These are phyloP conservation scores for Rhizophagus clarus DNA, from an alignment of 192 early-diverging fungal genomes.

Conservation along the genomic window DNA sequence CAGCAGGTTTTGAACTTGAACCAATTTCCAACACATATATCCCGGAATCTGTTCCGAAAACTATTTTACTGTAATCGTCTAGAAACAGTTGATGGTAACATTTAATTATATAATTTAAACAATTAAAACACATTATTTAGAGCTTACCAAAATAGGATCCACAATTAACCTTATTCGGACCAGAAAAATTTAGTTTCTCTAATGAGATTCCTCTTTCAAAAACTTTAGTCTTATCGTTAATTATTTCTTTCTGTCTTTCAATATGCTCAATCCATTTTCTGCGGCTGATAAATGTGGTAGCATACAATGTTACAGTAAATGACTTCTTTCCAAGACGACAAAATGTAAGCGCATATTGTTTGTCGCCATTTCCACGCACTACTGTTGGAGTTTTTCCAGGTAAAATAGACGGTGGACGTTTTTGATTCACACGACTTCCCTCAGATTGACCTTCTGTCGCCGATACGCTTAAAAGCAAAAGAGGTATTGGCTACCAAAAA, in stretches of 20 bases:
- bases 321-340: slow-evolving; percentile 74
- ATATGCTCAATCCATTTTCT: slow-evolving; percentile 87
- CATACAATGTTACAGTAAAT: slow-evolving; percentile 71
- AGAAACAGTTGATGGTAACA: slow-evolving; percentile 11
- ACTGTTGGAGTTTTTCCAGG: slow-evolving; percentile 38
- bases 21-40: slow-evolving; percentile 71
- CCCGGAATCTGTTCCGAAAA: slow-evolving; percentile 86
- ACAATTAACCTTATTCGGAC: slow-evolving; percentile 61
- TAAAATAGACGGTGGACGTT: slow-evolving; percentile 40
- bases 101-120: not conserved
- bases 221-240: slow-evolving; percentile 45
- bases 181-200: slow-evolving; percentile 52
- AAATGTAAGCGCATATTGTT: slow-evolving; percentile 70
- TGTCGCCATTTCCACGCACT: slow-evolving; percentile 40
- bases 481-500: slow-evolving; percentile 71
- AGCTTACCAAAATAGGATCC: slow-evolving; percentile 52
- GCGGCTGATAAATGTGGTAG: slow-evolving; percentile 70
- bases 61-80: slow-evolving; percentile 64
- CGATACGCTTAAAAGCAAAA: slow-evolving; percentile 70
- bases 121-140: not conserved
- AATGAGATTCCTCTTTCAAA: slow-evolving; percentile 60
- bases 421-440: slow-evolving; percentile 10
- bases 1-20: slow-evolving; percentile 51
- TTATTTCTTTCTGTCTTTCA: slow-evolving; percentile 55
- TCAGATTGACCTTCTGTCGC: slow-evolving; percentile 50